phyloP scores from a whole-genome alignment of 2,329 filamentous ascomycete genomes.

The Microdochium paspali region DNA sequence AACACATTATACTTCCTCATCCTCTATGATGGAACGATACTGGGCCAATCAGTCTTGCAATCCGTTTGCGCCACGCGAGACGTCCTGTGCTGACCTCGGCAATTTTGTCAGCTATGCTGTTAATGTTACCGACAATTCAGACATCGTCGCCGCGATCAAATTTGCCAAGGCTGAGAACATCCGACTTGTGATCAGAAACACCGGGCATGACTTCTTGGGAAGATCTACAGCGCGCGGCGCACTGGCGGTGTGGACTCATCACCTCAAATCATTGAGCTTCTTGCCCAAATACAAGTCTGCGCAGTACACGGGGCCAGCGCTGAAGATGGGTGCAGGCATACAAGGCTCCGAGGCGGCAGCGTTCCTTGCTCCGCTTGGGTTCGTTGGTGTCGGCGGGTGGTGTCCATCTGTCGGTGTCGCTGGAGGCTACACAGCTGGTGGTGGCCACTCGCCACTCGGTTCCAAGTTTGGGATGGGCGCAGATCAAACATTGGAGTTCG shows the following conservation, averaged over 20 bases:
- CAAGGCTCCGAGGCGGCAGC: conserved; percentile 7
- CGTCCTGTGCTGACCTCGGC: background rate
- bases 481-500: conserved; percentile 35
- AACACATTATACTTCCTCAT: conserved; percentile 9
- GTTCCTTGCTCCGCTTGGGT: conserved; percentile 3
- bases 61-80: background rate
- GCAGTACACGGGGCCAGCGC: conserved; percentile 6
- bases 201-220: conserved; percentile 27
- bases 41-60: conserved; percentile 13
- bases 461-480: conserved; percentile 35
- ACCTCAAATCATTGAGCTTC: conserved; percentile 24
- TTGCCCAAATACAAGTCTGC: background rate
- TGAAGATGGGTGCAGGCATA: conserved; percentile 9
- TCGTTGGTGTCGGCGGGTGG: conserved; percentile 7
- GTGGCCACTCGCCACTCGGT: conserved; percentile 32
- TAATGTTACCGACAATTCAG: background rate
- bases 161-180: background rate
- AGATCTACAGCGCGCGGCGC: conserved; percentile 27
- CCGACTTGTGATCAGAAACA: conserved; percentile 18
- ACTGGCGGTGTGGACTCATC: conserved; percentile 30
- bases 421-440: conserved; percentile 38
- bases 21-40: conserved; percentile 13
- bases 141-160: background rate
- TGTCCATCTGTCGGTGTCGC: conserved; percentile 17
- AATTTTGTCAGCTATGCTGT: background rate